Conservation (phyloP, 1,284 basidiomycete species). For the Trichosporon sp. region DNA sequence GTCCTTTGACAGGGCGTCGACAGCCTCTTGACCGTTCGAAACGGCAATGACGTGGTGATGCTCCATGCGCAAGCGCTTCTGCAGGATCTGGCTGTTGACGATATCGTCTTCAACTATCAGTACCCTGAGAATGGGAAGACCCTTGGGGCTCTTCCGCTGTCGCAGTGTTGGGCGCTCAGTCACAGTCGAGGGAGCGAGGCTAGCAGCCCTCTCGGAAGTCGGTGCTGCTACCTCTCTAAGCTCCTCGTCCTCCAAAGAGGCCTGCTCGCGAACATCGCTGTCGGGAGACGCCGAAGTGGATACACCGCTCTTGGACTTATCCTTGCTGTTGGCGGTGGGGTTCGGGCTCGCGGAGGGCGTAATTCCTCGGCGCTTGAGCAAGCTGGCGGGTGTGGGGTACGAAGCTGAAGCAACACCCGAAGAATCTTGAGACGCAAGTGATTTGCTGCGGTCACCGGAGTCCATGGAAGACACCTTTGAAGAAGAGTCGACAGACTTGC, state of each 20-base stretch:
- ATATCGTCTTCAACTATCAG: slow-evolving; percentile 68
- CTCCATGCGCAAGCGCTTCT: slow-evolving; percentile 62
- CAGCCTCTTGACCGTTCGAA: slow-evolving; percentile 70
- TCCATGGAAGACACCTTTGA: background rate
- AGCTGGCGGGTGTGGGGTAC: background rate
- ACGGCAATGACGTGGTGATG: slow-evolving; percentile 64
- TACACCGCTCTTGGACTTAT: background rate
- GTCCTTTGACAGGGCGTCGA: slow-evolving; percentile 60
- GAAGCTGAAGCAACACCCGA: background rate
- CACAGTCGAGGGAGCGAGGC: background rate
- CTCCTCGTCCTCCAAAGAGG: background rate
- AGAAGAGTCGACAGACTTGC: background rate
- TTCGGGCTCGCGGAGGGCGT: background rate
- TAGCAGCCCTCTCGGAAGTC: background rate
- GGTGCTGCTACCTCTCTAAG: background rate
- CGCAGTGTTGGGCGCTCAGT: background rate
- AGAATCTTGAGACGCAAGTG: background rate
- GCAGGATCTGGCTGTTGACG: slow-evolving; percentile 68
- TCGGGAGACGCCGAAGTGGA: background rate
- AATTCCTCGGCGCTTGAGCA: background rate
- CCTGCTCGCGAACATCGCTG: background rate
- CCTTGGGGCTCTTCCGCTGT: slow-evolving; percentile 6
- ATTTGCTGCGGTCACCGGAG: slow-evolving; percentile 4
- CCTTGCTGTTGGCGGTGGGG: background rate
- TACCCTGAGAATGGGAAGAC: slow-evolving; percentile 52